A percentile compares a stretch with the other conserved stretches of the same genome.
Conservation (phyloP, 2,329 filamentous ascomycete genomes). For the Fusarium heterosporum region DNA sequence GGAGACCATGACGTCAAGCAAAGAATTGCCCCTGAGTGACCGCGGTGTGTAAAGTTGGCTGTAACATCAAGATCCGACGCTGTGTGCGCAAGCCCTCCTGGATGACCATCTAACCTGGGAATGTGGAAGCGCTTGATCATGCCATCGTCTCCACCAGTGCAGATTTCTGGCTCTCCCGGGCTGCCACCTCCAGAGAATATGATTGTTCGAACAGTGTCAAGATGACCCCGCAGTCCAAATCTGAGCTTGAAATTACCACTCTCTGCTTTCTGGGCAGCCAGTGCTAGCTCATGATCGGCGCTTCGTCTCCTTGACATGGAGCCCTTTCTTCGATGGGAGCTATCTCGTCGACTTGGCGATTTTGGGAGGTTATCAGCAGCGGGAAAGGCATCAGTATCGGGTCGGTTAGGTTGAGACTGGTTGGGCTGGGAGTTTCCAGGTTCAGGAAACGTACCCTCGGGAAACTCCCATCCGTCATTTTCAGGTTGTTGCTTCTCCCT, state of each 20-base stretch:
- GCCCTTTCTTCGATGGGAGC: slow-evolving; percentile 82
- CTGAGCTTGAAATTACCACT: slow-evolving; percentile 87
- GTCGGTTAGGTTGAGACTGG: slow-evolving; percentile 69
- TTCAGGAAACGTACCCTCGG: slow-evolving; percentile 77
- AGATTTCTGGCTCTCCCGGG: slow-evolving; percentile 95
- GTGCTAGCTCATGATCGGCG: slow-evolving; percentile 72
- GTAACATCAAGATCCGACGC: slow-evolving; percentile 88
- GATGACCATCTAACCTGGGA: slow-evolving; percentile 76
- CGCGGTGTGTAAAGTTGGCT: slow-evolving; percentile 94
- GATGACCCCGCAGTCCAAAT: slow-evolving; percentile 90
- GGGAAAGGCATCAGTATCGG: slow-evolving; percentile 90
- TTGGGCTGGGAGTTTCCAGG: slow-evolving; percentile 59
- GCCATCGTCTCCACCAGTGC: slow-evolving; percentile 94
- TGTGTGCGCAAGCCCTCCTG: slow-evolving; percentile 59
- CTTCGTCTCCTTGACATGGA: slow-evolving; percentile 79
- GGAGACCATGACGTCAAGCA: slow-evolving; percentile 88
- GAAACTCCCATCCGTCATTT: slow-evolving; percentile 91
- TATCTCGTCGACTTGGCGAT: slow-evolving; percentile 77
- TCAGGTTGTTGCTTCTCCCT: slow-evolving; percentile 65
- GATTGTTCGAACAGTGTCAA: slow-evolving; percentile 92
- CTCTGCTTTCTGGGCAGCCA: slow-evolving; percentile 71
- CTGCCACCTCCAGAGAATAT: slow-evolving; percentile 98
- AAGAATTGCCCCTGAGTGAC: slow-evolving; percentile 90
- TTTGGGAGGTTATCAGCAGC: slow-evolving; percentile 83
- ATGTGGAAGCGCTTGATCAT: slow-evolving; percentile 98